phyloP scores from a whole-genome alignment of 2,329 filamentous ascomycete genomes.

The Sclerotinia borealis region DNA sequence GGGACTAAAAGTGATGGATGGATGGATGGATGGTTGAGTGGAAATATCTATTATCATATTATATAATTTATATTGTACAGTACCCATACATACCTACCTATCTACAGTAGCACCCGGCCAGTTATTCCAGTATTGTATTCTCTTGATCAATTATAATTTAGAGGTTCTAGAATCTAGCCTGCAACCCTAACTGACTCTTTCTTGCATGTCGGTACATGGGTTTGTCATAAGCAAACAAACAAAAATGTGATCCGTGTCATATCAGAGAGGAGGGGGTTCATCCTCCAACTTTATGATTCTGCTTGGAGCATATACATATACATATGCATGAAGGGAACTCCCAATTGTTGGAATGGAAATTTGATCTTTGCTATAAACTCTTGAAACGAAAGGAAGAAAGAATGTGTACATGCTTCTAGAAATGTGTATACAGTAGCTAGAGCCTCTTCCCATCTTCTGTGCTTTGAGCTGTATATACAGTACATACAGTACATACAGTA shows the following conservation, averaged over 20 bases:
- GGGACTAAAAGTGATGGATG: no score
- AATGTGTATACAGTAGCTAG: background rate
- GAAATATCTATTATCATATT: no score
- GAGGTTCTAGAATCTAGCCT: slow-evolving; percentile 8
- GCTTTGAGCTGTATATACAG: no score
- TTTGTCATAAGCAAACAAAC: slow-evolving; percentile 21
- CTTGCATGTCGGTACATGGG: slow-evolving; percentile 21
- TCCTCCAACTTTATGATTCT: background rate
- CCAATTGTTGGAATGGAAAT: background rate
- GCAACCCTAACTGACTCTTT: slow-evolving; percentile 18
- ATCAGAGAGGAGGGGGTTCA: no score
- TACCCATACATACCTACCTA: no score
- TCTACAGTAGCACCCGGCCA: background rate
- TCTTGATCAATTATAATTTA: background rate
- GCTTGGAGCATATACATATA: background rate
- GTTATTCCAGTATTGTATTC: no score
- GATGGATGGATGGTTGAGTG: no score
- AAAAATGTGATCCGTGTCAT: background rate
- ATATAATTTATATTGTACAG: no score
- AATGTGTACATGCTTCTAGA: background rate
- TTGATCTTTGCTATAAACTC: no score
- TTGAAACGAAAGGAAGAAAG: no score
- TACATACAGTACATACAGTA: no score
- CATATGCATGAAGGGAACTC: no score
- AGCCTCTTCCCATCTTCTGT: background rate